Percentiles rank a stretch among this genome's conserved stretches.
These are phyloP conservation scores for Cutaneotrichosporon sp. DNA, from an alignment of 1,284 basidiomycete genomes.

Conservation along the genomic window DNA sequence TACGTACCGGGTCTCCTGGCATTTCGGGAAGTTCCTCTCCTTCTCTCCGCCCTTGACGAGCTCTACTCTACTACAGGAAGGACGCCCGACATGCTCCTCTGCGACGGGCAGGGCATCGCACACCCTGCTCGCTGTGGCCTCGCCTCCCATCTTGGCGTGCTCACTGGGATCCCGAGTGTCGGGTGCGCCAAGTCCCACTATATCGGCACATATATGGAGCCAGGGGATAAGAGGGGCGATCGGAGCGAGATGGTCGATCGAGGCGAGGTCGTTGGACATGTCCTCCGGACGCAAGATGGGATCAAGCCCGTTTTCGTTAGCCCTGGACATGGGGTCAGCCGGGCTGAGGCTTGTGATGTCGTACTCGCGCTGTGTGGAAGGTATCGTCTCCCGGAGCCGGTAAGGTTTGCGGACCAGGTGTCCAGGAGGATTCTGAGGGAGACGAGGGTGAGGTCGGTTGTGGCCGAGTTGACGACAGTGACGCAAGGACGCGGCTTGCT, in stretches of 20 bases:
- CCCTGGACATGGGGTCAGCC: constrained; percentile 4
- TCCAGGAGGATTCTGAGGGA: constrained; percentile 1
- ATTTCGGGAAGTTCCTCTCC: constrained; percentile 10
- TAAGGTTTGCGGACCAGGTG: constrained; percentile 9
- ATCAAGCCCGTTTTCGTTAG: constrained; percentile 10
- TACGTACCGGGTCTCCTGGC: constrained; percentile 14
- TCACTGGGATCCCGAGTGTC: not conserved
- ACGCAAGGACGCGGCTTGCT: too few relatives aligned
- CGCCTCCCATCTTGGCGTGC: constrained; percentile 12
- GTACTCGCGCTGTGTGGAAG: not conserved
- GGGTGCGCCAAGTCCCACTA: constrained; percentile 12
- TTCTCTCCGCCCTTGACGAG: not conserved
- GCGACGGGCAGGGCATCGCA: constrained; percentile 13
- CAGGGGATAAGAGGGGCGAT: not conserved
- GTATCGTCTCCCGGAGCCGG: constrained; percentile 5
- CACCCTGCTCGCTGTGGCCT: constrained; percentile 14
- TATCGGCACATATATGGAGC: constrained; percentile 1
- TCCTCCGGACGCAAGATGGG: constrained; percentile 3
- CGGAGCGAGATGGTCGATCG: not conserved
- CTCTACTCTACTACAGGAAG: not conserved
- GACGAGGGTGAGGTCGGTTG: not conserved
- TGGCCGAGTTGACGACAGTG: too few relatives aligned
- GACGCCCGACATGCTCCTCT: constrained; percentile 4
- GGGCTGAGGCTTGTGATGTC: not conserved
- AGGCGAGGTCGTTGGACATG: constrained; percentile 4